Evolutionary conservation across 345 rosid species (phyloP).

Genomic region (Noccaea caerulescens): DNA sequence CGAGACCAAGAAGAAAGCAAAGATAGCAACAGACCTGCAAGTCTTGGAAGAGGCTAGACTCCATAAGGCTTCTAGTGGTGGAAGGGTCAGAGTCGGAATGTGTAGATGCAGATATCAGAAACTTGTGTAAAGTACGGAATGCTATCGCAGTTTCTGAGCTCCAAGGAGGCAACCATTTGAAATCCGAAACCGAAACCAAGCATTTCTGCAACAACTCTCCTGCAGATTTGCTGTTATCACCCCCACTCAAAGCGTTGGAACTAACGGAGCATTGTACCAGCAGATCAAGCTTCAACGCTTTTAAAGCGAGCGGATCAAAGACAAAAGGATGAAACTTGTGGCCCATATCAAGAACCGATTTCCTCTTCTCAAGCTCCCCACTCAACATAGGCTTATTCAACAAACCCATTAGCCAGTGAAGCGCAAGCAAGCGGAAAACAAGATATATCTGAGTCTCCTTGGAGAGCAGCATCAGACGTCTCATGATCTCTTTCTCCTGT

Average conservation of each 20-base stretch:
- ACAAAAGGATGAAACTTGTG: conserved; percentile 71
- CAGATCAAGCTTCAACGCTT: conserved; percentile 85
- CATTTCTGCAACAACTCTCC: conserved; percentile 67
- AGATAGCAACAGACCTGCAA: conserved; percentile 63
- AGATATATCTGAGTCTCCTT: conserved; percentile 67
- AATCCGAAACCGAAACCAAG: conserved; percentile 76
- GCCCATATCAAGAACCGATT: conserved; percentile 59
- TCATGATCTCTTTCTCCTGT: conserved; percentile 73
- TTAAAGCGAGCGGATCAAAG: conserved; percentile 93
- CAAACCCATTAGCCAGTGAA: conserved; percentile 86
- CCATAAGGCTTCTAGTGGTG: conserved; percentile 56
- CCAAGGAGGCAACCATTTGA: conserved; percentile 93
- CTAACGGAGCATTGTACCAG: conserved; percentile 65
- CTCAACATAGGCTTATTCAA: conserved; percentile 52
- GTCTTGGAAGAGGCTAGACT: conserved; percentile 59
- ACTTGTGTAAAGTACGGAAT: conserved; percentile 82
- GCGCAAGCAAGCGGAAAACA: conserved; percentile 78
- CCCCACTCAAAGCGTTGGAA: conserved; percentile 50
- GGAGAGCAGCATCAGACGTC: conserved; percentile 66
- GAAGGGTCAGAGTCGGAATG: conserved; percentile 68
- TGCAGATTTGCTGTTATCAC: conserved; percentile 45
- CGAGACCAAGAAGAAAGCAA: conserved; percentile 28
- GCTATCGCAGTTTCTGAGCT: conserved; percentile 95
- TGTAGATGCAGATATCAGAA: conserved; percentile 73
- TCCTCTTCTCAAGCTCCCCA: conserved; percentile 60